Percentiles rank a stretch among this genome's conserved stretches.
These are phyloP conservation scores for Solanum arcanum DNA, from an alignment of 257 asterid species.

Conservation along the genomic window DNA sequence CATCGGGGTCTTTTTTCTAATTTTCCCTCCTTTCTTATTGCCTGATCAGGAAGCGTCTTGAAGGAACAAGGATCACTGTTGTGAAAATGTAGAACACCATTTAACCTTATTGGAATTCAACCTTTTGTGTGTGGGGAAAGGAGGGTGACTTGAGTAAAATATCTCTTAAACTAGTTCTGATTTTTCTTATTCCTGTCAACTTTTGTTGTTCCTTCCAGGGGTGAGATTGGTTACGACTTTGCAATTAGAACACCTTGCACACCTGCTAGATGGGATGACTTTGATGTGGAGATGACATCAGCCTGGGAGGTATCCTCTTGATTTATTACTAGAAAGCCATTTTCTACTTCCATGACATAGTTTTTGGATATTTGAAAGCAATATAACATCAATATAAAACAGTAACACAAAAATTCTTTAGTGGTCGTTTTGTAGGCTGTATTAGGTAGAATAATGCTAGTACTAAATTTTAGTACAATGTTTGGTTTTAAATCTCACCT, in stretches of 20 bases:
- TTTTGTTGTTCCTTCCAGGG: slow-evolving; percentile 32
- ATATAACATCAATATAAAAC: neutral
- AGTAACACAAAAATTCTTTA: neutral
- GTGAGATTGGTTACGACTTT: slow-evolving; percentile 70
- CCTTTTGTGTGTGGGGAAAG: neutral
- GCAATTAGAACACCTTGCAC: slow-evolving; percentile 68
- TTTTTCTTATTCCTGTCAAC: slow-evolving; percentile 1
- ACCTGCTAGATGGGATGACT: slow-evolving; percentile 88
- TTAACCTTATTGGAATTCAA: neutral
- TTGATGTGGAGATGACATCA: slow-evolving; percentile 78
- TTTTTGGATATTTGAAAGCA: neutral
- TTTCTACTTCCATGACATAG: neutral
- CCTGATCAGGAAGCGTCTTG: slow-evolving; percentile 67
- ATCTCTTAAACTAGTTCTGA: neutral
- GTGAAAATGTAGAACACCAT: slow-evolving; percentile 37
- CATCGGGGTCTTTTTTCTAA: neutral
- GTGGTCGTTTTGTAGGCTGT: neutral
- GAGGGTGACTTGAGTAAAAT: neutral
- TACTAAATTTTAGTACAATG: neutral
- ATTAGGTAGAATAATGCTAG: neutral
- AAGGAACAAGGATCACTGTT: slow-evolving; percentile 88
- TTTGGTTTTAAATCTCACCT: neutral
- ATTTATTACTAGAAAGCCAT: neutral
- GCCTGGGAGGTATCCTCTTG: slow-evolving; percentile 77
- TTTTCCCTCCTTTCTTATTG: slow-evolving; percentile 13